Conservation (phyloP, 441 rosid genomes). For the Cnidoscolus chayamansa region DNA sequence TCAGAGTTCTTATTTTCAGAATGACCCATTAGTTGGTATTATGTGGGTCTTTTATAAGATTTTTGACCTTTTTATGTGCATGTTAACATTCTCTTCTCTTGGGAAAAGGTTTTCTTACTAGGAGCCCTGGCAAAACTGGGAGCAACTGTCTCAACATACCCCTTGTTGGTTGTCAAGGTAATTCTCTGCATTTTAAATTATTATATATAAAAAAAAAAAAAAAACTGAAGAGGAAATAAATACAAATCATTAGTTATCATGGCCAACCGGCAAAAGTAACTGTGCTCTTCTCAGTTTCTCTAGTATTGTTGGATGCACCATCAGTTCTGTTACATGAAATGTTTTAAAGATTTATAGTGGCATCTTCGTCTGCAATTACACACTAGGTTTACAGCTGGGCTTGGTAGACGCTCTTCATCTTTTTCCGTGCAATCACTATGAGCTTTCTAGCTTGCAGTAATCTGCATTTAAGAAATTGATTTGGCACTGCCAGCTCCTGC, state of each 20-base stretch:
- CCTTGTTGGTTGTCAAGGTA: slow-evolving; percentile 73
- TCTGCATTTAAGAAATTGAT: neutral
- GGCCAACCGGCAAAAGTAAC: neutral
- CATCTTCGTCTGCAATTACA: slow-evolving; percentile 4
- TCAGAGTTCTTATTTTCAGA: neutral
- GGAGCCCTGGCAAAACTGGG: slow-evolving; percentile 72
- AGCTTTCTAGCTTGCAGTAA: slow-evolving; percentile 3
- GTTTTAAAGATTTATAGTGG: neutral
- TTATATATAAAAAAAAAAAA: neutral
- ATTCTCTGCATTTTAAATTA: neutral
- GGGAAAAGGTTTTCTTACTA: slow-evolving; percentile 50
- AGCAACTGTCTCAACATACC: slow-evolving; percentile 66
- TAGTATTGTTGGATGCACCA: neutral
- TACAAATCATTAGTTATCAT: slow-evolving; percentile 1
- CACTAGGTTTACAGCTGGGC: neutral
- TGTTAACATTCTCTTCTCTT: slow-evolving; percentile 11
- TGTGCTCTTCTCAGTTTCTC: too few species aligned
- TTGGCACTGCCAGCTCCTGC: neutral
- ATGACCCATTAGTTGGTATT: neutral
- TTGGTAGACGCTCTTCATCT: neutral
- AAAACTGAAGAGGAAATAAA: neutral
- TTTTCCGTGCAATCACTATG: neutral
- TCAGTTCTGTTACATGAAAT: neutral
- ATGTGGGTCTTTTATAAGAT: neutral
- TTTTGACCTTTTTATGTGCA: neutral